These are phyloP conservation scores for Shiraia sp. DNA, from an alignment of 2,329 filamentous ascomycete species.

Conservation along the genomic window DNA sequence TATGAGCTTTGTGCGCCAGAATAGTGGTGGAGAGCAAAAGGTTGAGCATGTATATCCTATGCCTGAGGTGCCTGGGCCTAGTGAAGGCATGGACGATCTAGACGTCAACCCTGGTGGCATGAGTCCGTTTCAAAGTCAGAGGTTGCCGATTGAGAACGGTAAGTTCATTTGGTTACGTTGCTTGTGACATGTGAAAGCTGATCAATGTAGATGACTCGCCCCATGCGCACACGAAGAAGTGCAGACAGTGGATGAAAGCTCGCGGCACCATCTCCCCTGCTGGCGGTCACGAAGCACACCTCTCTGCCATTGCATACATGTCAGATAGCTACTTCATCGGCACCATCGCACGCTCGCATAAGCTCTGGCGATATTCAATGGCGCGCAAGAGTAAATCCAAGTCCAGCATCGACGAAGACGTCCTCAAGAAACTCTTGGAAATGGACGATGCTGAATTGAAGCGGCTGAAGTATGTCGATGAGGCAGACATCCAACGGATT, in stretches of 20 bases:
- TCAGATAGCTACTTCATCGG: constrained; percentile 93
- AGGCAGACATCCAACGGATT: constrained; percentile 55
- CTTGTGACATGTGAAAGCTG: constrained; percentile 10
- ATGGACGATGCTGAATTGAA: constrained; percentile 51
- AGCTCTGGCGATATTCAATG: constrained; percentile 73
- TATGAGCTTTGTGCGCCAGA: constrained; percentile 78
- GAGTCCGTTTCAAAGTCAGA: constrained; percentile 63
- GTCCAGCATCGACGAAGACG: constrained; percentile 47
- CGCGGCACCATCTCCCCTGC: constrained; percentile 72
- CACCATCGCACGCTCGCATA: constrained; percentile 79
- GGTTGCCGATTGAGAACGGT: constrained; percentile 61
- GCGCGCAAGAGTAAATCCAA: constrained; percentile 42
- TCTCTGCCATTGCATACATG: constrained; percentile 90
- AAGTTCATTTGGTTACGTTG: constrained; percentile 6
- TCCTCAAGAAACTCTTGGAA: constrained; percentile 49
- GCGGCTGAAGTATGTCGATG: constrained; percentile 49
- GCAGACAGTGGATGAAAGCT: constrained; percentile 71
- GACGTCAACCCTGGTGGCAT: constrained; percentile 33
- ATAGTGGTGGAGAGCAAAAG: constrained; percentile 58
- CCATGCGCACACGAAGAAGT: constrained; percentile 67
- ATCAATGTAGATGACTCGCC: constrained; percentile 46
- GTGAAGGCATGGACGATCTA: constrained; percentile 43
- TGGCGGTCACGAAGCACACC: constrained; percentile 78
- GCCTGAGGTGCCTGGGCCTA: constrained; percentile 51
- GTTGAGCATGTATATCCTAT: constrained; percentile 69